phyloP scores from a whole-genome alignment of 495 filamentous ascomycete species.

The Filosporella fistucella region DNA sequence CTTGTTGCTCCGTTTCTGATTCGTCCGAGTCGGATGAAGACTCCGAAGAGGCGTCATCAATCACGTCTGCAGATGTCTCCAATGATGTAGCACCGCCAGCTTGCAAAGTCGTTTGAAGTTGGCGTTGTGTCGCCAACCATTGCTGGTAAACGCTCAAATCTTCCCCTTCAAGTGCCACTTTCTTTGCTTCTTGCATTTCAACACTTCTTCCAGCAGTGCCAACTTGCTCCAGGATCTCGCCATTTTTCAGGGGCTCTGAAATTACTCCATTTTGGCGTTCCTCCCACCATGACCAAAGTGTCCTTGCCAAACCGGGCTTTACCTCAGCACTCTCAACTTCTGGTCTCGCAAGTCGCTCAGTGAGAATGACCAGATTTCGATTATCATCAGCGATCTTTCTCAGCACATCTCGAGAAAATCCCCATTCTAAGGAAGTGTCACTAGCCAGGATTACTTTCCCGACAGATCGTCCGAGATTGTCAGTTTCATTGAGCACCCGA shows the following conservation, averaged over 20 bases:
- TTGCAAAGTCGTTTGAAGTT: slow-evolving; percentile 72
- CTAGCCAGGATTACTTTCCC: slow-evolving; percentile 86
- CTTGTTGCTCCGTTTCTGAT: slow-evolving; percentile 86
- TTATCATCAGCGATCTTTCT: slow-evolving; percentile 65
- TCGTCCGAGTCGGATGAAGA: slow-evolving; percentile 83
- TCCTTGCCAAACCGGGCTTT: slow-evolving; percentile 43
- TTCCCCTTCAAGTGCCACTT: slow-evolving; percentile 61
- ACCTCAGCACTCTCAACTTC: slow-evolving; percentile 28
- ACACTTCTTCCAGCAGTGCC: slow-evolving; percentile 60
- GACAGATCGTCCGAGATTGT: slow-evolving; percentile 30
- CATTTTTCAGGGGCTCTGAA: slow-evolving; percentile 48
- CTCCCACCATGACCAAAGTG: slow-evolving; percentile 71
- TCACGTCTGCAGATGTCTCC: slow-evolving; percentile 68
- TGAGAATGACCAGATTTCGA: slow-evolving; percentile 79
- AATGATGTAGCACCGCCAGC: slow-evolving; percentile 57
- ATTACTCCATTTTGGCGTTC: slow-evolving; percentile 60
- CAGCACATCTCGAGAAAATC: slow-evolving; percentile 87
- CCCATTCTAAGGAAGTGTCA: slow-evolving; percentile 88
- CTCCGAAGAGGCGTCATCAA: slow-evolving; percentile 76
- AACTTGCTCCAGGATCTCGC: slow-evolving; percentile 60
- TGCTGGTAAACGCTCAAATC: slow-evolving; percentile 83
- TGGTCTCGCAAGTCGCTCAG: slow-evolving; percentile 52
- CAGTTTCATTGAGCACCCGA: slow-evolving; percentile 44
- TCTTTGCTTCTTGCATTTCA: slow-evolving; percentile 51
- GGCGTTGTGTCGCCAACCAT: slow-evolving; percentile 76